Percentiles rank a stretch among this genome's conserved stretches.
Evolutionary conservation across 176 grass and related monocot species (phyloP).

Genomic region (Miscanthus lutarioriparius): DNA sequence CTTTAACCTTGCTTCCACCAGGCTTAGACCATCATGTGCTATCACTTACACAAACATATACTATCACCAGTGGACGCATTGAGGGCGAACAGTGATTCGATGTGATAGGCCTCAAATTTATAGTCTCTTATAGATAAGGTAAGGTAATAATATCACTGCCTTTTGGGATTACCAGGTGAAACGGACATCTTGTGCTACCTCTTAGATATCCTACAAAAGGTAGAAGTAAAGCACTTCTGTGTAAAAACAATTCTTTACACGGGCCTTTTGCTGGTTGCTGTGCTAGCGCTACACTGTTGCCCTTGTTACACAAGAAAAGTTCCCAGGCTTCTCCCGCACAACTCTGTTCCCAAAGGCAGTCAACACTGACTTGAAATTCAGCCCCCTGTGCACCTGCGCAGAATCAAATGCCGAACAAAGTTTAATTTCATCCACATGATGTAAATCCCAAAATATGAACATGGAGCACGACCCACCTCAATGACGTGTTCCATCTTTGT

Average conservation of each 20-base stretch:
- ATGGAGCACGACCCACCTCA: constrained; percentile 12
- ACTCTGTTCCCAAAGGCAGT: not conserved
- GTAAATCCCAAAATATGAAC: not conserved
- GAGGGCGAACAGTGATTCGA: no score
- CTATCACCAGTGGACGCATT: no score
- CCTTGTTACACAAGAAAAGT: not conserved
- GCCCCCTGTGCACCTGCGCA: not conserved
- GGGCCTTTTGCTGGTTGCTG: not conserved
- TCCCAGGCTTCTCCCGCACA: not conserved
- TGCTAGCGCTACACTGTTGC: not conserved
- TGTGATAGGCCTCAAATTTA: no score
- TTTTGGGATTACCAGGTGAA: no score
- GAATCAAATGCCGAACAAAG: not conserved
- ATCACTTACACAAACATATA: not conserved
- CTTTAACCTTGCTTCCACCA: no score
- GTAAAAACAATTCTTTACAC: not conserved
- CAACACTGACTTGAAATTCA: not conserved
- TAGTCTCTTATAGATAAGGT: no score
- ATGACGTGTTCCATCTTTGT: not conserved
- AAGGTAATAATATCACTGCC: no score
- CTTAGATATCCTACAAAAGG: not conserved
- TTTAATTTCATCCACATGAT: not conserved
- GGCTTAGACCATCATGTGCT: not conserved
- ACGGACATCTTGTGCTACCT: no score
- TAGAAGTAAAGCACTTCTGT: not conserved